Evolutionary conservation across 306 rosid genomes (phyloP).

Genomic region (Cucurbita ficifolia): DNA sequence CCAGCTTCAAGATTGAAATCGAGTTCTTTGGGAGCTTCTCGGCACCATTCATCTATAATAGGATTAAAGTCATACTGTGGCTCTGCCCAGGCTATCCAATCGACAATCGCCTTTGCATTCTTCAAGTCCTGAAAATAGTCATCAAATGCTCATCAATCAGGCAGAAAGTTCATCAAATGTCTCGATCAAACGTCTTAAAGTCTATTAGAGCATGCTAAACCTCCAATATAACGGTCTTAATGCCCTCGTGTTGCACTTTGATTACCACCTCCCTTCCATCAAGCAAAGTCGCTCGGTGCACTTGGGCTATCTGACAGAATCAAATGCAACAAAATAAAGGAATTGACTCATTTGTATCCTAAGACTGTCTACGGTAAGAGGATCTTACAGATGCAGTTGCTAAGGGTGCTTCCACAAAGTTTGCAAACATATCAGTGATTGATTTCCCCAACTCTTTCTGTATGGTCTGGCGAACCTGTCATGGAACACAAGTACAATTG

Average conservation of each 20-base stretch:
- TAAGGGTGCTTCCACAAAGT: slow-evolving; percentile 60
- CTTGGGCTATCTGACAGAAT: slow-evolving; percentile 85
- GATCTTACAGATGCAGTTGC: slow-evolving; percentile 95
- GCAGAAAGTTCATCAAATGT: slow-evolving; percentile 12
- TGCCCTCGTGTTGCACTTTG: slow-evolving; percentile 89
- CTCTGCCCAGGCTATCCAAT: slow-evolving; percentile 99
- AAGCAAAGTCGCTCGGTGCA: slow-evolving; percentile 82
- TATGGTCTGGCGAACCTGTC: slow-evolving; percentile 58
- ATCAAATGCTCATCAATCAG: slow-evolving; percentile 7
- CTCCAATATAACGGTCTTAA: slow-evolving; percentile 77
- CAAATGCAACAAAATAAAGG: slow-evolving; percentile 11
- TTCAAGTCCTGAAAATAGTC: slow-evolving; percentile 64
- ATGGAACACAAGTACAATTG: background rate
- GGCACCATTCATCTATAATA: slow-evolving; percentile 99
- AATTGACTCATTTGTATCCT: slow-evolving; percentile 11
- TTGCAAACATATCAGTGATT: slow-evolving; percentile 61
- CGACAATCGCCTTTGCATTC: slow-evolving; percentile 81
- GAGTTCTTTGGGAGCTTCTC: slow-evolving; percentile 95
- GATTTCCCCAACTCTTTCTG: slow-evolving; percentile 77
- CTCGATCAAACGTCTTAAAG: slow-evolving; percentile 12
- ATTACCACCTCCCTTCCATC: slow-evolving; percentile 83
- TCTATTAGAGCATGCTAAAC: slow-evolving; percentile 26
- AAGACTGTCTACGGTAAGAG: slow-evolving; percentile 8
- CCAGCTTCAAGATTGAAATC: slow-evolving; percentile 95
- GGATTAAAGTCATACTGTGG: slow-evolving; percentile 91